Base-by-base conservation (phyloP, 2,329 filamentous ascomycete genomes). In the Beauveria sp. region DNA sequence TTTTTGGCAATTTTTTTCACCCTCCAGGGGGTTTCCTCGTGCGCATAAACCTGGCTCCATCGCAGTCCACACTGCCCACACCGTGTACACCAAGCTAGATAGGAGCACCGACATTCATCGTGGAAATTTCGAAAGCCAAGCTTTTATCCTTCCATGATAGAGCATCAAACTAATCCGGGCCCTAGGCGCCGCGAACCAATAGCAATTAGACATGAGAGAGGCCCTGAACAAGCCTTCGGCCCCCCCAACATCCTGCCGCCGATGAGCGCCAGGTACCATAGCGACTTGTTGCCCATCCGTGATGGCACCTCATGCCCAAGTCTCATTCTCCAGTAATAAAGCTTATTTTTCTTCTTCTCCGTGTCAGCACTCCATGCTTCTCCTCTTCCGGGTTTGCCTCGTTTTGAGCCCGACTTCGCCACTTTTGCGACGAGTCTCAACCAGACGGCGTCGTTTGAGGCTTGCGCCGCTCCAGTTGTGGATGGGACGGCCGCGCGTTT, bases 401-500 rank as follows among this genome's bases (percentile, higher is more conserved):
- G 40, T 55, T 45, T n/a, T 28, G 43, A 47, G 28, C 45, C 34
- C 45, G 34, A 5, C 6, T 52, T 59, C 57, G 57, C 57, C 57
- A 59, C 57, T 59, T 28, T 50, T 58, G 22, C 34, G 22, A 51
- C 47, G n/a, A 40, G 34, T 38, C 34, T 16, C 30, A 42, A 34
- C 34, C 28, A 51, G 24, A 51, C 45, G 46, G 56, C 56, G 56
- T 50, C 30, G 34, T 38, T 47, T 28, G 56, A 58, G 56, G 56
- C 45, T 58, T 51, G 45, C 45, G 46, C 30, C 54, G 55, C 55
- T 58, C 55, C 55, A 58, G 45, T 57, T 49, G 45, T 58, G 30
- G 45, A 58, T 49, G 55, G 30, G 30, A 58, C 45, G 55, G 55
- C 55, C 55, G 55, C 55, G 55, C 55, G 55, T 58, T 58, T 42